Evolutionary conservation across 2,329 filamentous ascomycete species (phyloP), one percentile per base, ranked within the genome.

Genomic region (Claviceps sp.): DNA sequence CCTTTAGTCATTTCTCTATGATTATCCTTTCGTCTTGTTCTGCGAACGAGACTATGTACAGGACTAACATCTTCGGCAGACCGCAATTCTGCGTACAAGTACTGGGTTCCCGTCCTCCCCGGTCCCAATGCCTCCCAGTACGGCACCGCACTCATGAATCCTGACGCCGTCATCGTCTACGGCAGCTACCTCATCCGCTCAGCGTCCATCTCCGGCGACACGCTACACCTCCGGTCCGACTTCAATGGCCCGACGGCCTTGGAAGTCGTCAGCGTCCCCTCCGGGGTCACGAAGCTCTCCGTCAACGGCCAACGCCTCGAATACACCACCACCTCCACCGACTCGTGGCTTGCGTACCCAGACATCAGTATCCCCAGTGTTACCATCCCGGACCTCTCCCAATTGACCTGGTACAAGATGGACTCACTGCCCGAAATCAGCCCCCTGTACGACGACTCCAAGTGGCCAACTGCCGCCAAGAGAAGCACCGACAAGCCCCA

Each of bases 351-450:
- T 57, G 61, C 63, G 0, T 64, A 68, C 7, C 80, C 79, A 0
- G 62, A 67, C 0, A 55, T 86, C 40, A 59, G 61, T 0, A 57
- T 88, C 1, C 84, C 85, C 0, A 13, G 46, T 3, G 4, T 62
- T 39, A 36, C 51, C 16, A 42, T 62, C 3, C 62, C 66, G 0
- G 67, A 76, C 7, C 70, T 90, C 2, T 69, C 71, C 14, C 62
- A 69, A 0, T 64, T 86, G 9, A 65, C 75, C 1, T 93, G 87
- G 87, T 81, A 81, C 60, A 80, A 78, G 52, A 60, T 86, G 22
- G 80, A 91, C 63, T 78, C 78, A 0, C 76, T 93, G 0, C 87
- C 86, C 0, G 87, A 91, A 61, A 70, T 87, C 6, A 63, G 75
- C 47, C 55, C 71, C 0, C 65, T 64, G 1, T 91, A 89, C 58